A percentile compares a stretch with the other conserved stretches of the same genome.
Evolutionary conservation across 108 stramenopile genomes (phyloP).

Genomic region (Bacterosira constricta): DNA sequence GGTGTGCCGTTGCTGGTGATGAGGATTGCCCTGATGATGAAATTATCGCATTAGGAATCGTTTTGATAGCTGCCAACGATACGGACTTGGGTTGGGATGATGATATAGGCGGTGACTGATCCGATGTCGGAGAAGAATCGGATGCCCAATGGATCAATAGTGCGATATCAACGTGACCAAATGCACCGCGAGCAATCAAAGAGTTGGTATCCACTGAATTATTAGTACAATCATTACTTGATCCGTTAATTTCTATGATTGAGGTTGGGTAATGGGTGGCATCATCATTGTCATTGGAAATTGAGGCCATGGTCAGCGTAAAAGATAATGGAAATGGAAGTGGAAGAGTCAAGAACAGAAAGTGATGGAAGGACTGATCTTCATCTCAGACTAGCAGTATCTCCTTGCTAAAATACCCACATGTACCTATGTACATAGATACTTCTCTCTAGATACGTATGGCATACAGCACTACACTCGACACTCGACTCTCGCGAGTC

Average conservation of each 20-base stretch:
- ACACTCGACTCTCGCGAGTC: too few relatives aligned
- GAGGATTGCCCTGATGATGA: slow-evolving; percentile 1
- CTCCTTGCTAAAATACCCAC: too few relatives aligned
- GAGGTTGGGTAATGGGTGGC: slow-evolving; percentile 10
- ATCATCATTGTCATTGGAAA: too few relatives aligned
- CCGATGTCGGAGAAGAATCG: not conserved
- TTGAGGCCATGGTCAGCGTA: too few relatives aligned
- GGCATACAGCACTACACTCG: too few relatives aligned
- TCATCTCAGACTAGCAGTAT: too few relatives aligned
- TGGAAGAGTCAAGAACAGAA: too few relatives aligned
- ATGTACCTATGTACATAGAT: too few relatives aligned
- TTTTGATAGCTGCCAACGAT: slow-evolving; percentile 64
- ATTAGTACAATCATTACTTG: not conserved
- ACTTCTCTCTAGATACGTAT: too few relatives aligned
- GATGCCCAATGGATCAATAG: slow-evolving; percentile 29
- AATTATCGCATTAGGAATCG: slow-evolving; percentile 58
- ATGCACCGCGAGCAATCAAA: slow-evolving; percentile 63
- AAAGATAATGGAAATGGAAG: too few relatives aligned
- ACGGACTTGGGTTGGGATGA: slow-evolving; percentile 10
- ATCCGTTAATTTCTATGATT: slow-evolving; percentile 12
- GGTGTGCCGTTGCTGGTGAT: not conserved
- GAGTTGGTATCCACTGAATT: slow-evolving; percentile 15
- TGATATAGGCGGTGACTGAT: not conserved
- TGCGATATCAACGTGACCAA: slow-evolving; percentile 72
- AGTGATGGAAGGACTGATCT: too few relatives aligned